Conservation (phyloP, 2,329 filamentous ascomycete species). For the Septoria linicola region DNA sequence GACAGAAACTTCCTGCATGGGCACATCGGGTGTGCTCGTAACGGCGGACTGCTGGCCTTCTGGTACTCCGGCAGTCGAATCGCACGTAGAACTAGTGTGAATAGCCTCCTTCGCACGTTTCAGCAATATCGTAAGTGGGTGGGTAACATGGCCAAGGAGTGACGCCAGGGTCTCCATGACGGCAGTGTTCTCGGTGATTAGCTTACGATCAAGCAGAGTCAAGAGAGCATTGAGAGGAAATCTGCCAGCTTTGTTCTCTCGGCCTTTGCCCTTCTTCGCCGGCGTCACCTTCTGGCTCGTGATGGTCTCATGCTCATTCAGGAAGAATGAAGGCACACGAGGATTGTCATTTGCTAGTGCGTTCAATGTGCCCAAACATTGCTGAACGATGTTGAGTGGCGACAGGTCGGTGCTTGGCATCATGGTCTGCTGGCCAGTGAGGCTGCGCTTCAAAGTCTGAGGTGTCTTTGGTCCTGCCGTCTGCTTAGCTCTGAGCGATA, state of each 20-base stretch:
- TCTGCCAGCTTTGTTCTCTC: slow-evolving; percentile 78
- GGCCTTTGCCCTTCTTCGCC: slow-evolving; percentile 73
- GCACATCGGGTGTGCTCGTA: slow-evolving; percentile 25
- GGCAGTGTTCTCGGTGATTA: slow-evolving; percentile 94
- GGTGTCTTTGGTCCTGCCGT: slow-evolving; percentile 67
- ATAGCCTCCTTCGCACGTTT: slow-evolving; percentile 74
- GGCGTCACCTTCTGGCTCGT: slow-evolving; percentile 65
- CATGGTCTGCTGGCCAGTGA: slow-evolving; percentile 55
- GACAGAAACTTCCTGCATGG: slow-evolving; percentile 29
- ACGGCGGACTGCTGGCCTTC: slow-evolving; percentile 39
- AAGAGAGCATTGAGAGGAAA: slow-evolving; percentile 91
- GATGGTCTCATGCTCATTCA: slow-evolving; percentile 87
- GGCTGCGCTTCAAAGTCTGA: slow-evolving; percentile 71
- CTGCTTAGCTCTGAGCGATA: slow-evolving; percentile 87
- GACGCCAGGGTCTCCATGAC: slow-evolving; percentile 94
- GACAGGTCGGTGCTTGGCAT: slow-evolving; percentile 74
- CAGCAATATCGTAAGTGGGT: slow-evolving; percentile 77
- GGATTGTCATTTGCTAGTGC: slow-evolving; percentile 81
- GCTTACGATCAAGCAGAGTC: slow-evolving; percentile 81
- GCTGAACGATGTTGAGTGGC: slow-evolving; percentile 90
- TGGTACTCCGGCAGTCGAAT: slow-evolving; percentile 30
- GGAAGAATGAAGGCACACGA: slow-evolving; percentile 85
- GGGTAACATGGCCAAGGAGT: slow-evolving; percentile 82
- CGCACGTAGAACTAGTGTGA: slow-evolving; percentile 44
- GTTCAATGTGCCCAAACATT: slow-evolving; percentile 82